Base-by-base conservation (phyloP, 2,329 filamentous ascomycete species). In the Thyridium curvatum region DNA sequence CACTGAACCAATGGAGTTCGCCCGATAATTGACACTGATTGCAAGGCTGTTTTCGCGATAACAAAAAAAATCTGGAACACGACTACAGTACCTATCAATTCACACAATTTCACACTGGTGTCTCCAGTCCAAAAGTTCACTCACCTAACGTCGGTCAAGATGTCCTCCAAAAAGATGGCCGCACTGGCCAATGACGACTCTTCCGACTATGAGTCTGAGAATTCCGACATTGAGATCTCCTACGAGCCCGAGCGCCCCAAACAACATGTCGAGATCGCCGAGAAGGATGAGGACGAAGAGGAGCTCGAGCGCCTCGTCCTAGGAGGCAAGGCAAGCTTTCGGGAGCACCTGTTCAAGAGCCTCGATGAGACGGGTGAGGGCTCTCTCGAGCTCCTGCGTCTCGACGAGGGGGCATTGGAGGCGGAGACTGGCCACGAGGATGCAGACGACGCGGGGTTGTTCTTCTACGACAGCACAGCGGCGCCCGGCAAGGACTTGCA, bases 301-400 rank as follows among this genome's bases (percentile, higher is more conserved):
- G 87, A 91, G 57, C 77, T 96, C 21, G 91, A 96, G 66, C 79
- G 82, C 47, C 68, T 96, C 45, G 85, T 98, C 4, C 86, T 98
- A 45, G 93, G 93, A 40, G 86, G 94, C 62, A 80, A 83, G 34
- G 75, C 78, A n/a, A 86, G 82, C 28, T 97, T 97, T 60, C 76
- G 82, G 42, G 72, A 83, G 41, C 82, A 83, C 32, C 66, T 97
- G 37, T 84, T 84, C 48, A 65, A 65, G 53, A 65, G 61, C 61
- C 79, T 67, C 53, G 68, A 47, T 31, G 53, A 30, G 17, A 29
- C 29, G 40, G 61, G 59, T 12, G 53, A 58, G 39, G 61, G 61
- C 43, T 59, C 58, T 38, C 53, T 65, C 9, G 55, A 58, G 34
- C 46, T 56, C 14, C 47, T 58, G 40, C 53, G 52, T 16, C 35